phyloP scores from a whole-genome alignment of 768 basidiomycete species.

The Hortiboletus campestris region DNA sequence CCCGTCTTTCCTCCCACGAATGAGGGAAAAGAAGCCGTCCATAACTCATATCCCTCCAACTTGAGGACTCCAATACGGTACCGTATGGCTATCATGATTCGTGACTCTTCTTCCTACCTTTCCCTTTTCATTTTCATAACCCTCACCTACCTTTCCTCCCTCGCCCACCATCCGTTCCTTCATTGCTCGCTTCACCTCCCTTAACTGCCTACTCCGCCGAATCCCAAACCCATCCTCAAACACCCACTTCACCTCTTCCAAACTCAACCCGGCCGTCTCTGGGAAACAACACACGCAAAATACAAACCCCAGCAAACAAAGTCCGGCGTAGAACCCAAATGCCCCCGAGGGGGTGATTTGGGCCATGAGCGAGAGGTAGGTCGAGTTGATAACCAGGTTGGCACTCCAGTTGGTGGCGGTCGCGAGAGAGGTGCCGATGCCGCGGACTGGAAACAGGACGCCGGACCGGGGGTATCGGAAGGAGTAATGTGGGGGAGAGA shows the following conservation, averaged over 20 bases:
- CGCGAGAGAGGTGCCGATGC: slow-evolving; percentile 71
- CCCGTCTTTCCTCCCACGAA: too few species aligned
- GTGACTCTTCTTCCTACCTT: slow-evolving; percentile 1
- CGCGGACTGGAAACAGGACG: slow-evolving; percentile 48
- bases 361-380: slow-evolving; percentile 78
- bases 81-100: background rate
- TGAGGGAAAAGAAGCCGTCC: too few species aligned
- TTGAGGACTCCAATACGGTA: too few species aligned
- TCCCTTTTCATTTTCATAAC: background rate
- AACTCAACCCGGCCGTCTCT: slow-evolving; percentile 71
- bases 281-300: slow-evolving; percentile 75
- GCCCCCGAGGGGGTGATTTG: slow-evolving; percentile 72
- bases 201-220: slow-evolving; percentile 48
- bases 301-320: slow-evolving; percentile 66
- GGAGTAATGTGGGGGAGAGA: background rate
- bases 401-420: slow-evolving; percentile 78
- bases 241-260: slow-evolving; percentile 64
- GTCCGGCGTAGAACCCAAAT: slow-evolving; percentile 73
- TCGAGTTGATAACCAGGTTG: slow-evolving; percentile 75
- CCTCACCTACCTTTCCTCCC: too few species aligned
- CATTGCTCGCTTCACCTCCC: slow-evolving; percentile 26
- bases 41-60: too few species aligned
- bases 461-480: too few species aligned
- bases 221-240: slow-evolving; percentile 68
- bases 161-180: background rate